These are phyloP conservation scores for Clonostachys sp. DNA, from an alignment of 2,329 filamentous ascomycete genomes.

Conservation along the genomic window DNA sequence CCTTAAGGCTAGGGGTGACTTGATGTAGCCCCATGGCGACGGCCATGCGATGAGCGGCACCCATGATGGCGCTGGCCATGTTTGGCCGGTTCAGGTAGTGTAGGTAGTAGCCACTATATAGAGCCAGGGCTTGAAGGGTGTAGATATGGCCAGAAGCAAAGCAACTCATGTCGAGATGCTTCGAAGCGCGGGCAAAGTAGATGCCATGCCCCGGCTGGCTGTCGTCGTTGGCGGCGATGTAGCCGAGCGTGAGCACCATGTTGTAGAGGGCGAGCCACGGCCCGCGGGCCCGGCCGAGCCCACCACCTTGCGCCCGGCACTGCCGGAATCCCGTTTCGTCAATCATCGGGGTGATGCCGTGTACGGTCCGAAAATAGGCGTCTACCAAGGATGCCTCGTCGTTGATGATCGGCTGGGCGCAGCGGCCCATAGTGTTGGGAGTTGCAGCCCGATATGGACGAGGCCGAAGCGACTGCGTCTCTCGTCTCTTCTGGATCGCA, in stretches of 20 bases:
- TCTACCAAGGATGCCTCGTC: background rate
- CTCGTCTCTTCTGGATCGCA: background rate
- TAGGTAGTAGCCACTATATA: constrained; percentile 72
- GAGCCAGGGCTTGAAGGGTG: constrained; percentile 63
- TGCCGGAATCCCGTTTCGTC: constrained; percentile 1
- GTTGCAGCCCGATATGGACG: too few species aligned
- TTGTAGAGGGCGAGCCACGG: constrained; percentile 1
- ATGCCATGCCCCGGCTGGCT: background rate
- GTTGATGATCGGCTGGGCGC: background rate
- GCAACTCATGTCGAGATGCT: background rate
- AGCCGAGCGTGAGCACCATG: constrained; percentile 2
- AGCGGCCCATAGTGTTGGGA: too few species aligned
- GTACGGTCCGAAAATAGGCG: background rate
- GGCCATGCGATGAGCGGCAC: constrained; percentile 67
- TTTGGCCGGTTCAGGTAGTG: constrained; percentile 74
- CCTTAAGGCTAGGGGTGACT: background rate
- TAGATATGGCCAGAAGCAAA: constrained; percentile 37
- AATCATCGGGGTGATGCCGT: constrained; percentile 1
- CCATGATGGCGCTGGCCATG: constrained; percentile 70
- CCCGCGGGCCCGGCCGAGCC: background rate
- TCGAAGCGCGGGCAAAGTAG: background rate
- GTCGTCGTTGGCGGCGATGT: constrained; percentile 1
- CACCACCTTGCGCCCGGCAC: background rate
- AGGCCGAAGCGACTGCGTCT: too few species aligned
- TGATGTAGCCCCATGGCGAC: constrained; percentile 64